Conservation (phyloP, 2,329 filamentous ascomycete species). For the Fusarium domesticum region DNA sequence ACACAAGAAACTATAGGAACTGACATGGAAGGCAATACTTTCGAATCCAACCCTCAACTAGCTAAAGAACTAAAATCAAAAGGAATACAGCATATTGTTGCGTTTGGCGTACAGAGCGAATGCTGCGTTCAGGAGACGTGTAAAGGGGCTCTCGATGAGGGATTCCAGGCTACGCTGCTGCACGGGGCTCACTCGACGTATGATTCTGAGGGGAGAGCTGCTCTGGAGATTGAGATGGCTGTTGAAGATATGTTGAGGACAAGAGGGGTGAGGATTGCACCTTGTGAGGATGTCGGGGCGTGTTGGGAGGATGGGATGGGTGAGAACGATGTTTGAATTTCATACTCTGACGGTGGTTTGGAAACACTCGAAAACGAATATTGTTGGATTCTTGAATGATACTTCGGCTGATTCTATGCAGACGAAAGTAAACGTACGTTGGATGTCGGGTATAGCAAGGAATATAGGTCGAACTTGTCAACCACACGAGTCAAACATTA, state of each 20-base stretch:
- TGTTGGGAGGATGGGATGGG: too few relatives aligned
- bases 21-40: conserved; percentile 10
- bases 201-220: not conserved
- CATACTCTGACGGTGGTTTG: too few relatives aligned
- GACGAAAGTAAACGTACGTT: too few relatives aligned
- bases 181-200: conserved; percentile 16
- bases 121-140: conserved; percentile 14
- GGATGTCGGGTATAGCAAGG: too few relatives aligned
- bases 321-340: not conserved
- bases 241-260: conserved; percentile 4
- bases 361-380: too few relatives aligned
- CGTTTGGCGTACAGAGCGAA: conserved; percentile 15
- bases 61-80: not conserved
- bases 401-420: too few relatives aligned
- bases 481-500: too few relatives aligned
- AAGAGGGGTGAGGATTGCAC: conserved; percentile 2
- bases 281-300: conserved; percentile 1
- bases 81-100: conserved; percentile 8
- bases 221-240: conserved; percentile 4
- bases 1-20: not conserved
- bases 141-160: conserved; percentile 12
- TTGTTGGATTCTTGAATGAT: too few relatives aligned
- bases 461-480: too few relatives aligned
- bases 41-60: conserved; percentile 9
- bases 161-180: conserved; percentile 10